Percentiles rank a stretch among this genome's conserved stretches.
Conservation (phyloP, 106 monocot species). For the Triglochin maritima region DNA sequence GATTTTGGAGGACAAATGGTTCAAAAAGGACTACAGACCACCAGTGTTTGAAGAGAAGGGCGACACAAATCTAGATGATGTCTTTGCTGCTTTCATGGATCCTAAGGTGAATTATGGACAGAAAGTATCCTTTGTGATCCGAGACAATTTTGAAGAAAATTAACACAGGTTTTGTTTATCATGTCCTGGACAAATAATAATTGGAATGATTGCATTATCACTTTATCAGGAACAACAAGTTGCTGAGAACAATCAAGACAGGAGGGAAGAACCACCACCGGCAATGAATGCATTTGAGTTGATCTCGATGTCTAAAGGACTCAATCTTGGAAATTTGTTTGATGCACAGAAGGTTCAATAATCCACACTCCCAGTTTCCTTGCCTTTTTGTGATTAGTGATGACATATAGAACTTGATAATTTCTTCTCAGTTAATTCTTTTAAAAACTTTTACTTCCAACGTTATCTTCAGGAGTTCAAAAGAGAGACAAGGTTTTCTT, state of each 20-base stretch:
- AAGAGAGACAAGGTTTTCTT: conserved; percentile 74
- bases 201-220: too few species aligned
- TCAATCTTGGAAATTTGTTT: conserved; percentile 80
- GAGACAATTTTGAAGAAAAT: too few species aligned
- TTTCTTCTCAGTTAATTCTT: too few species aligned
- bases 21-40: conserved; percentile 19
- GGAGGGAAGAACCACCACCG: conserved; percentile 43
- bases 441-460: too few species aligned
- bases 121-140: too few species aligned
- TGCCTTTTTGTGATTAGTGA: too few species aligned
- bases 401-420: too few species aligned
- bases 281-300: conserved; percentile 88
- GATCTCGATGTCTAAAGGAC: conserved; percentile 74
- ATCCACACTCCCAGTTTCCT: too few species aligned
- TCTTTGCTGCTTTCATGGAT: not conserved
- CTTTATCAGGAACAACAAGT: conserved; percentile 45
- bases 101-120: not conserved
- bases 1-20: conserved; percentile 24
- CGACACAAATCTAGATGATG: conserved; percentile 4
- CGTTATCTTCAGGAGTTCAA: conserved; percentile 48
- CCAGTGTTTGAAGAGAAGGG: conserved; percentile 9
- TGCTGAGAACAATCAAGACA: conserved; percentile 18
- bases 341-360: conserved; percentile 47
- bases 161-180: too few species aligned
- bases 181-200: too few species aligned